These are phyloP conservation scores for Phyllosticta capitalensis DNA, from an alignment of 2,329 filamentous ascomycete species.

Conservation along the genomic window DNA sequence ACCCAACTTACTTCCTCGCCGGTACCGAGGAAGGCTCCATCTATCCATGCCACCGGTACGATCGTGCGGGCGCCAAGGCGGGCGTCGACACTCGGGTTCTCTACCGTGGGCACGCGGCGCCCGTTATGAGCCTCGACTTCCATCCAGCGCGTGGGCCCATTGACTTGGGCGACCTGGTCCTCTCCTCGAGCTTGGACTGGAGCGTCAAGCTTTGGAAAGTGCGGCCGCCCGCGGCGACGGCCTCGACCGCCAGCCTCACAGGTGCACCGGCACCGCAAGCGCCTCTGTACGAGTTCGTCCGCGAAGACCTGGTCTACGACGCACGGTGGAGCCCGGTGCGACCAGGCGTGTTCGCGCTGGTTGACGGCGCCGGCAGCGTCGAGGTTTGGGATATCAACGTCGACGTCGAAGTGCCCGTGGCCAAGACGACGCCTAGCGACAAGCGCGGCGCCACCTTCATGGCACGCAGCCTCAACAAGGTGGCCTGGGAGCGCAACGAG, in stretches of 20 bases:
- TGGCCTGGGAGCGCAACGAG: constrained; percentile 87
- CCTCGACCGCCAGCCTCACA: constrained; percentile 28
- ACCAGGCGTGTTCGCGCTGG: constrained; percentile 86
- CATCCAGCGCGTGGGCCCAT: constrained; percentile 87
- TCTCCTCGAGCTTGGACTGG: constrained; percentile 93
- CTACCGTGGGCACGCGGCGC: constrained; percentile 84
- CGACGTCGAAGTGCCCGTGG: constrained; percentile 85
- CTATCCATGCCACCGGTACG: constrained; percentile 93
- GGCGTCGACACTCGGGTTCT: constrained; percentile 82
- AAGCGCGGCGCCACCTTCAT: constrained; percentile 48
- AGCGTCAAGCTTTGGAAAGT: constrained; percentile 96
- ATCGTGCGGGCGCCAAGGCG: constrained; percentile 92
- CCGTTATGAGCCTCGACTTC: constrained; percentile 93
- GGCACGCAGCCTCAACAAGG: constrained; percentile 82
- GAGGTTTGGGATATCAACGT: constrained; percentile 94
- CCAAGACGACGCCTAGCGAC: constrained; percentile 63
- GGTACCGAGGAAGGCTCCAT: constrained; percentile 96
- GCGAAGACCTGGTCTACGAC: constrained; percentile 95
- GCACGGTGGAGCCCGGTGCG: constrained; percentile 91
- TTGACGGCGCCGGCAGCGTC: constrained; percentile 83
- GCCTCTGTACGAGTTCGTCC: constrained; percentile 79
- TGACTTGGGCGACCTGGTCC: constrained; percentile 85
- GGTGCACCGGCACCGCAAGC: constrained; percentile 43
- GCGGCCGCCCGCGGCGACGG: constrained; percentile 64
- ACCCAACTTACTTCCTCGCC: constrained; percentile 95